These are phyloP conservation scores for Metschnikowia dekortorum DNA, from an alignment of 805 yeast species.

Conservation along the genomic window DNA sequence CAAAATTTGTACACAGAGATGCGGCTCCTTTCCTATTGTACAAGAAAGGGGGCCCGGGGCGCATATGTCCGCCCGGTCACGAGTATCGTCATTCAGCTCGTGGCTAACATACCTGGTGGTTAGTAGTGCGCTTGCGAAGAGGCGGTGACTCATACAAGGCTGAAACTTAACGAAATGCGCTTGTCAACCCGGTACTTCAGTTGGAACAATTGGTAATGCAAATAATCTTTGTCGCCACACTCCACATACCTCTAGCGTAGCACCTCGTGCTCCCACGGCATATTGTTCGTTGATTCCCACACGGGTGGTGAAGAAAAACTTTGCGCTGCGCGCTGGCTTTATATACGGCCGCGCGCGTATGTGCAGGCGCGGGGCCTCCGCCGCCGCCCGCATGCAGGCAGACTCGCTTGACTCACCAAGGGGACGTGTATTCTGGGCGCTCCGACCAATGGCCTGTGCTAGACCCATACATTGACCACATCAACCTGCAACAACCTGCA, in stretches of 20 bases:
- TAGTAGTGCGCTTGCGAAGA: conserved; percentile 5
- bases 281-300: conserved; percentile 24
- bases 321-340: background rate
- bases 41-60: conserved; percentile 37
- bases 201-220: conserved; percentile 59
- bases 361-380: conserved; percentile 1
- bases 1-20: conserved; percentile 49
- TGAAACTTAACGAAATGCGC: conserved; percentile 56
- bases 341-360: background rate
- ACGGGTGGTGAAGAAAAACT: conserved; percentile 13
- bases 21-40: conserved; percentile 41
- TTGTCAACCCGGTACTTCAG: conserved; percentile 53
- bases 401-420: background rate
- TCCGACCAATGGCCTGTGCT: background rate
- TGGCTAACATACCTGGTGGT: conserved; percentile 16
- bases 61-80: conserved; percentile 52
- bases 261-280: conserved; percentile 6
- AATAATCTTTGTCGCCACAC: conserved; percentile 41
- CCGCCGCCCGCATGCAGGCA: background rate
- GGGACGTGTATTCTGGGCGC: too few relatives aligned
- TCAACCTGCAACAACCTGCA: too few relatives aligned
- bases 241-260: conserved; percentile 4
- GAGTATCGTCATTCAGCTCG: conserved; percentile 36
- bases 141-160: conserved; percentile 52
- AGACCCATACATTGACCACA: background rate